Base-by-base conservation (phyloP, 768 basidiomycete species). In the Pulveroboletus sp. region DNA sequence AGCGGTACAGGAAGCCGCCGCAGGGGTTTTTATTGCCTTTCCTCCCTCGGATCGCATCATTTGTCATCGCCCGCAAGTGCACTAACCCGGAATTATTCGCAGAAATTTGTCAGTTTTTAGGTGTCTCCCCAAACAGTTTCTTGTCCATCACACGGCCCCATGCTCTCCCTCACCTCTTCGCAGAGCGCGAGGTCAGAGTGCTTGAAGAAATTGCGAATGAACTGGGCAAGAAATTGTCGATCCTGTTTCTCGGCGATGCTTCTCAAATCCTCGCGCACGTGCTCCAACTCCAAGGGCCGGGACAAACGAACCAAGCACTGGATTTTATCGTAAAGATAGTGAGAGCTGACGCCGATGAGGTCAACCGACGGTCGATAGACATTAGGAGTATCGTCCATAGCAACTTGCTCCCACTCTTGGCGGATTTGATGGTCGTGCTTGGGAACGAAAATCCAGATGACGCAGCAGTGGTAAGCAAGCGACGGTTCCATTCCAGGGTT, bases 11-110 rank as follows among this genome's bases (percentile, higher is more conserved):
- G 30, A 86, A 86, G 61, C 67, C 73, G 0, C 76, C 82, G 0
- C 89, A 89, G 60, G 74, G 75, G 12, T 73, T 93, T 39, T 63
- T 90, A 12, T 76, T 78, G 7, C 91, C 89, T 2, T 84, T 85
- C 63, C 72, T 91, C 51, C 74, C 80, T 28, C 72, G 77, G 32
- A 75, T 94, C 36, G 81, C 85, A 1, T 78, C 82, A 1, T 82
- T 81, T 52, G 72, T 91, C 27, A 74, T 87, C 21, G 69, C 73
- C 17, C 78, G 79, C 17, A 73, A 86, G 47, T 74, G 73, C 45
- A 73, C 73, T 3, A 79, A 85, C 32, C 86, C 85, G 0, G 69
- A 68, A 21, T 66, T 85, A 11, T 66, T 94, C 8, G 41, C 65
- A 4, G 88, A 92, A 59, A 71, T 76, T 2, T 89, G 89, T 64